Evolutionary conservation across 202 grass and related monocot genomes (phyloP).

Genomic region (Brachypodium distachyon): DNA sequence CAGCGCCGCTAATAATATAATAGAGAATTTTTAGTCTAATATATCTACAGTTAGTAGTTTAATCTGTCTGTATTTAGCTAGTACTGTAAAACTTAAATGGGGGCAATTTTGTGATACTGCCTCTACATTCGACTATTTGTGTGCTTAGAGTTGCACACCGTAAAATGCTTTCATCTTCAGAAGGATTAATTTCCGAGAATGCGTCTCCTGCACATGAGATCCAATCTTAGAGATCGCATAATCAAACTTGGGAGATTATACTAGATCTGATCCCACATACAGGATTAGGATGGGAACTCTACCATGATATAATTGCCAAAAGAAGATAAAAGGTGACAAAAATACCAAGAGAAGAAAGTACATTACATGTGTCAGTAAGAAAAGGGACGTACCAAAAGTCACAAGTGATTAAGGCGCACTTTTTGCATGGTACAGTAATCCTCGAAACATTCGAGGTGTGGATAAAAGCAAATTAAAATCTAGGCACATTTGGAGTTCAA

Average conservation of each 20-base stretch:
- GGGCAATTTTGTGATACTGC: neutral
- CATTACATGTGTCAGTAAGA: neutral
- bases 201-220: too few relatives aligned
- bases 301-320: neutral
- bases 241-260: too few relatives aligned
- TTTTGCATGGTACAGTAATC: neutral
- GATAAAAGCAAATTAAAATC: neutral
- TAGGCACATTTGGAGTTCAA: neutral
- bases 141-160: neutral
- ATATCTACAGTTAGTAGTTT: too few relatives aligned
- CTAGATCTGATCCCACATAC: too few relatives aligned
- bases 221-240: too few relatives aligned
- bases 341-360: neutral
- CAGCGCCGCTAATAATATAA: too few relatives aligned
- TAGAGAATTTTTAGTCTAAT: too few relatives aligned
- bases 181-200: neutral
- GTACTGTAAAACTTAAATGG: too few relatives aligned
- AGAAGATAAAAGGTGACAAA: neutral
- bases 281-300: neutral
- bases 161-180: neutral
- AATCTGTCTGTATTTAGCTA: too few relatives aligned
- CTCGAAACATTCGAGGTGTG: neutral
- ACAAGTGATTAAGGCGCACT: neutral
- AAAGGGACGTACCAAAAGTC: neutral
- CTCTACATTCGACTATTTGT: neutral